Percentiles rank a stretch among this genome's conserved stretches.
Evolutionary conservation across 2,329 filamentous ascomycete genomes (phyloP).

Genomic region (Dryadomyces quercus-mongolicae): DNA sequence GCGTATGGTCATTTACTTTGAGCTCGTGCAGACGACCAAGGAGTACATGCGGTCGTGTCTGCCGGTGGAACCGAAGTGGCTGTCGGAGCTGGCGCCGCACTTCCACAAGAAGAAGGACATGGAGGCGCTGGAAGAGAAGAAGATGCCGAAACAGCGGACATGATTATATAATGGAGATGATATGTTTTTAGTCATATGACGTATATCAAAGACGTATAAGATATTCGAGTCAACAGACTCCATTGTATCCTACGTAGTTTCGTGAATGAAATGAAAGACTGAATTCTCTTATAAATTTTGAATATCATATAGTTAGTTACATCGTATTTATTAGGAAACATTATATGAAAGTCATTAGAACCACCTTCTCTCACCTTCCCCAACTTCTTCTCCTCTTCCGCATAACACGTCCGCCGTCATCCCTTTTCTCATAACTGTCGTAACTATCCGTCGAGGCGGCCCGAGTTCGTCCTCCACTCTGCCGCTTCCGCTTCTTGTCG

Average conservation of each 20-base stretch:
- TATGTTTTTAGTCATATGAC: no score
- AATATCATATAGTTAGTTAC: not conserved
- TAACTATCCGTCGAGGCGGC: not conserved
- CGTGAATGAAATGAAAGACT: no score
- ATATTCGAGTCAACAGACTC: no score
- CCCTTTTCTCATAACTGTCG: not conserved
- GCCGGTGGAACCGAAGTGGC: slow-evolving; percentile 73
- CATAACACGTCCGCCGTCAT: not conserved
- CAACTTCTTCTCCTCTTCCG: slow-evolving; percentile 8
- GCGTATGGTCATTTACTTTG: slow-evolving; percentile 80
- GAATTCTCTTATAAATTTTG: not conserved
- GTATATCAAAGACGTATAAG: no score
- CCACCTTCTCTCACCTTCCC: not conserved
- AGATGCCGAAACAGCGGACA: slow-evolving; percentile 26
- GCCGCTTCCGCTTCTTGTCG: slow-evolving; percentile 12
- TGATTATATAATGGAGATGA: not conserved
- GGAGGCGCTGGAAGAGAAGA: slow-evolving; percentile 70
- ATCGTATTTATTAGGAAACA: not conserved
- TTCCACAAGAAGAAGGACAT: slow-evolving; percentile 89
- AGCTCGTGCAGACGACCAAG: slow-evolving; percentile 70
- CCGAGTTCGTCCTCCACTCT: not conserved
- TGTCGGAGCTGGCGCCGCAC: slow-evolving; percentile 84
- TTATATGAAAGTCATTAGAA: no score
- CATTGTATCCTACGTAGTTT: no score
- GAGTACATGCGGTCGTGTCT: slow-evolving; percentile 88